Evolutionary conservation across 768 basidiomycete species (phyloP), one percentile per base, ranked within the genome.

Genomic region (Auricularia sp.): DNA sequence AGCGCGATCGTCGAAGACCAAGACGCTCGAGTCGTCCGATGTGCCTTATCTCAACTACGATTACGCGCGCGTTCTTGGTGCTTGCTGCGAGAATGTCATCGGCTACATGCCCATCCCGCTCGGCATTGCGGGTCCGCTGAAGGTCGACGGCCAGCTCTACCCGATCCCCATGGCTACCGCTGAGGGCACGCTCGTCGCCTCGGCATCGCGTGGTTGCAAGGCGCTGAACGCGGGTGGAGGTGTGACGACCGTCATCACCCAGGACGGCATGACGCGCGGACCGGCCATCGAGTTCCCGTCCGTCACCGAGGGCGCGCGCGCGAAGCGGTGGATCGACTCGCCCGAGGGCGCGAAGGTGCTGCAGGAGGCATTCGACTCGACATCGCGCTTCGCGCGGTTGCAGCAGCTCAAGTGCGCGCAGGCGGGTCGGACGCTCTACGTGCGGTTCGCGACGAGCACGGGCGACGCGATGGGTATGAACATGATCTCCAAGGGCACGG

Each of bases 391-490:
- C 71, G 96, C 94, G 4, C 85, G 88, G 72, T 75, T 99, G 62
- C 86, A 89, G 76, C 82, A 81, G 64, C 79, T 98, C 70, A 96
- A 96, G 82, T 87, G 87, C 59, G 91, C 89, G 3, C 78, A 98
- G 74, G 97, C 97, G 5, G 97, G 97, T 4, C 84, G 97, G 51
- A 96, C 94, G 45, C 78, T 99, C 45, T 99, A 87, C 73, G 87
- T 98, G 29, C 85, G 97, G 59, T 98, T 99, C 72, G 90, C 90
- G 65, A 97, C 94, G 14, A 87, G 85, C 64, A 98, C 97, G 0
- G 97, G 95, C 36, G 96, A 98, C 71, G 96, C 97, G 51, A 99
- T 98, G 96, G 97, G 97, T 18, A 99, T 99, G 97, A 99, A 99
- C 81, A 99, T 98, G 97, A 97, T 98, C 72, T 92, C 90, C 8